Base-by-base conservation (phyloP, 129 eudicot species). In the Chrysanthemum makinoi region DNA sequence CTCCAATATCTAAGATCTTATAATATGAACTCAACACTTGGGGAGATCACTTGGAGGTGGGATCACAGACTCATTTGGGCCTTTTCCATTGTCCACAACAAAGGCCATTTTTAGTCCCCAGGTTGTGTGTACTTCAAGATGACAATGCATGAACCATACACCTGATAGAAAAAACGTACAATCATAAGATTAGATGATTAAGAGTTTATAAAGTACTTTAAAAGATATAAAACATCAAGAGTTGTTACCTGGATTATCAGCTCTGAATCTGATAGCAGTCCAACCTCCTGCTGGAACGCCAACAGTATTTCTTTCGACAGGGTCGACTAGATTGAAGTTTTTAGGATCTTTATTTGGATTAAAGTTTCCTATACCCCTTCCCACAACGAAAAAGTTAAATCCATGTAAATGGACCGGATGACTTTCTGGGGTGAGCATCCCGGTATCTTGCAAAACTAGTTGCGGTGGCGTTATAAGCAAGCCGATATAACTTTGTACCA, bases 61-160 rank as follows among this genome's bases (percentile, higher is more conserved):
- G 59, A 79, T 44, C 30, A 92, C 53, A 49, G 95, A 84, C 51
- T 92, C 87, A 43, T 85, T 79, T 14, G 95, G 89, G 2, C 95
- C 91, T 70, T 81, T 73, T 5, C 98, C 96, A 70, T 92, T 86
- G 66, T 92, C 91, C 63, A 92, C 95, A 57, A 92, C 73, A 75
- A 89, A 92, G 53, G 96, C 96, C 98, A 92, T 91, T 76, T 92
- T 89, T 4, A 92, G 83, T 68, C 98, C 98, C 95, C 96, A 83
- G 58, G 95, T 81, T 71, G 94, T 91, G 72, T 91, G 97, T 10
- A 88, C 77, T 61, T 91, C 97, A 28, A 91, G 59, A 78, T 88
- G 95, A 44, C 97, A 88, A 80, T 88, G 95, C 89, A 90, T 72
- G 65, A 91, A 88, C 93, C 97, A 91, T 3, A 91, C 86, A 11